These are phyloP conservation scores for Vaccinium vitisidaea DNA, from an alignment of 148 eudicot genomes.

Conservation along the genomic window DNA sequence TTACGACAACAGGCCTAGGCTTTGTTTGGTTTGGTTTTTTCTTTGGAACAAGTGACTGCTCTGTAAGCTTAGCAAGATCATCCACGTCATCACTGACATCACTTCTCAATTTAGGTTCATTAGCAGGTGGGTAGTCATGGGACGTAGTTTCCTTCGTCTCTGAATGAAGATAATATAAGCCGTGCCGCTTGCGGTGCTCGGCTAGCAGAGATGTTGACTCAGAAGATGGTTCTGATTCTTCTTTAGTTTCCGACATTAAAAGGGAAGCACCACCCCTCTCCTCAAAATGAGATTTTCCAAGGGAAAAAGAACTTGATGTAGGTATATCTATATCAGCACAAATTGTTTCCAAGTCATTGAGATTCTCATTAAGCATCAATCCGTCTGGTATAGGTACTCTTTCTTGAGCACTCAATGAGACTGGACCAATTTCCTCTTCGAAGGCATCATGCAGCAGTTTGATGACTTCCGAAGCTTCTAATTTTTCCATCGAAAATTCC, in stretches of 20 bases:
- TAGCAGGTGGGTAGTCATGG: slow-evolving; percentile 74
- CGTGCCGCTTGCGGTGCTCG: slow-evolving; percentile 78
- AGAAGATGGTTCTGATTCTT: slow-evolving; percentile 48
- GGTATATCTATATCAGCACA: slow-evolving; percentile 52
- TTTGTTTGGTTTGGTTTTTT: slow-evolving; percentile 58
- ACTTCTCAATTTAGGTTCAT: slow-evolving; percentile 41
- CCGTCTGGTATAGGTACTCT: slow-evolving; percentile 72
- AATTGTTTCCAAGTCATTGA: slow-evolving; percentile 60
- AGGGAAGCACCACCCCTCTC: slow-evolving; percentile 29
- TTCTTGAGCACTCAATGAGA: slow-evolving; percentile 70
- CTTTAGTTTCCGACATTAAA: slow-evolving; percentile 29
- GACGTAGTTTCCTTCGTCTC: slow-evolving; percentile 45
- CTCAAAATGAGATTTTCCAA: slow-evolving; percentile 34
- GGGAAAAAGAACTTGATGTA: slow-evolving; percentile 47
- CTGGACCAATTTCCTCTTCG: slow-evolving; percentile 79
- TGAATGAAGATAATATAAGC: slow-evolving; percentile 76
- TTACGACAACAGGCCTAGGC: slow-evolving; percentile 88
- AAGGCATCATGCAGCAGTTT: slow-evolving; percentile 51
- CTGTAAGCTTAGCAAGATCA: slow-evolving; percentile 80
- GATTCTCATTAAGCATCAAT: slow-evolving; percentile 56
- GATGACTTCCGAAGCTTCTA: slow-evolving; percentile 39
- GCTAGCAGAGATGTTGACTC: slow-evolving; percentile 71
- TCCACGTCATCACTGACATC: slow-evolving; percentile 38
- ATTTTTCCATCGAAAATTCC: slow-evolving; percentile 26
- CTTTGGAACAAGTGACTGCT: slow-evolving; percentile 59